These are phyloP conservation scores for Cercospora sp. DNA, from an alignment of 2,329 filamentous ascomycete species.

Conservation along the genomic window DNA sequence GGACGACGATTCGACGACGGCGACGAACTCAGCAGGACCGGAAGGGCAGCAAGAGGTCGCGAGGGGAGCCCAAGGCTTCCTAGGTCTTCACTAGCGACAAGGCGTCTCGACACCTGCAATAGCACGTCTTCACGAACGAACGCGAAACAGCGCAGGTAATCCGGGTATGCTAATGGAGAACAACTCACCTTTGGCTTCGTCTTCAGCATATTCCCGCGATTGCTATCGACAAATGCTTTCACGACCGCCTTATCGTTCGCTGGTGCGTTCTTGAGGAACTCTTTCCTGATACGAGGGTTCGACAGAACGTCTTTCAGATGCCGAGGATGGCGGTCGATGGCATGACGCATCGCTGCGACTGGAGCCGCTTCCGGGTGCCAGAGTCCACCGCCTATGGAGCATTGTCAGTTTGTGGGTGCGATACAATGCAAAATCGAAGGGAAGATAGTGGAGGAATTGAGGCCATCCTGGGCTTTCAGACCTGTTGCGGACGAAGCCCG, in stretches of 20 bases:
- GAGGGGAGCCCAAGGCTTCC: background rate
- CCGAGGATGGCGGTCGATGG: conserved; percentile 71
- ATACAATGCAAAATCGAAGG: background rate
- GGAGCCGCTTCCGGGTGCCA: conserved; percentile 73
- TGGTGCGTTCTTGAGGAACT: conserved; percentile 56
- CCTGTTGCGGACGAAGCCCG: background rate
- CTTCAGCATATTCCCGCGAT: conserved; percentile 75
- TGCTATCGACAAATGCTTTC: conserved; percentile 65
- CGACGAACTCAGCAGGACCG: background rate
- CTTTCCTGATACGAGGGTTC: conserved; percentile 60
- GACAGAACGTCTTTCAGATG: conserved; percentile 68
- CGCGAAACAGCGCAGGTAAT: background rate
- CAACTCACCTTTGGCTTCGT: conserved; percentile 75
- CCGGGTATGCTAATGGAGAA: background rate
- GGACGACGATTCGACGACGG: background rate
- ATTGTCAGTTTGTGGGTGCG: background rate
- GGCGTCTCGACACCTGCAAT: background rate
- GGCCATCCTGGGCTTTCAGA: background rate
- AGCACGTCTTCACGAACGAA: background rate
- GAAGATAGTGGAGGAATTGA: background rate
- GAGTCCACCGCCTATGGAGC: conserved; percentile 65
- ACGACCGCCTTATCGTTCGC: conserved; percentile 53
- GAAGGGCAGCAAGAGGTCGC: background rate
- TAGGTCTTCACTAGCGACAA: background rate
- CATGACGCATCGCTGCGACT: conserved; percentile 67